Conservation (phyloP, 73 alveolate genomes). For the Paramecium sonneborni region DNA sequence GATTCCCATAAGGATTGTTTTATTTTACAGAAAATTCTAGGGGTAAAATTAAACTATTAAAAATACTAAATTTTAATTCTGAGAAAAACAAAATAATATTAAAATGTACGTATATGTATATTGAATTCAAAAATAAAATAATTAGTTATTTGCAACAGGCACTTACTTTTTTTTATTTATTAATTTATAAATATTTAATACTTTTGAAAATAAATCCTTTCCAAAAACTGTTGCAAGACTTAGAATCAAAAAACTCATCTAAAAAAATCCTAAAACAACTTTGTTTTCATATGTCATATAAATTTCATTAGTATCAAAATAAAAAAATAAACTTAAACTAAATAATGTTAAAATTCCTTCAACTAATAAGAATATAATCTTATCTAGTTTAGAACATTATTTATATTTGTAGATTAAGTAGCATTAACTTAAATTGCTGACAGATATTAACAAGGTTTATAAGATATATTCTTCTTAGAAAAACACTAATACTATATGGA, state of each 20-base stretch:
- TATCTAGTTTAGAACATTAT: background rate
- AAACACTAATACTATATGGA: background rate
- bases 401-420: background rate
- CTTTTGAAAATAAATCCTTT: background rate
- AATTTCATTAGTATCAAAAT: background rate
- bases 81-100: too few relatives aligned
- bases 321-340: background rate
- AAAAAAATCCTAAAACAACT: background rate
- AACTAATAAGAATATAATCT: background rate
- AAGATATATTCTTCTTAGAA: background rate
- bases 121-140: too few relatives aligned
- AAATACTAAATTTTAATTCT: too few relatives aligned
- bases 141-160: too few relatives aligned
- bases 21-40: too few relatives aligned
- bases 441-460: background rate
- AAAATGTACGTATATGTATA: too few relatives aligned
- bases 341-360: background rate
- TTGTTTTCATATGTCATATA: background rate
- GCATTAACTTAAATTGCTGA: background rate
- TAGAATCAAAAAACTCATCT: background rate
- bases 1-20: too few relatives aligned
- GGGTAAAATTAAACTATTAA: too few relatives aligned
- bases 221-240: background rate
- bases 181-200: too few relatives aligned
- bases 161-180: too few relatives aligned